Percentiles rank a stretch among this genome's conserved stretches.
These are phyloP conservation scores for Leccinum fallax DNA, from an alignment of 1,284 basidiomycete species.

Conservation along the genomic window DNA sequence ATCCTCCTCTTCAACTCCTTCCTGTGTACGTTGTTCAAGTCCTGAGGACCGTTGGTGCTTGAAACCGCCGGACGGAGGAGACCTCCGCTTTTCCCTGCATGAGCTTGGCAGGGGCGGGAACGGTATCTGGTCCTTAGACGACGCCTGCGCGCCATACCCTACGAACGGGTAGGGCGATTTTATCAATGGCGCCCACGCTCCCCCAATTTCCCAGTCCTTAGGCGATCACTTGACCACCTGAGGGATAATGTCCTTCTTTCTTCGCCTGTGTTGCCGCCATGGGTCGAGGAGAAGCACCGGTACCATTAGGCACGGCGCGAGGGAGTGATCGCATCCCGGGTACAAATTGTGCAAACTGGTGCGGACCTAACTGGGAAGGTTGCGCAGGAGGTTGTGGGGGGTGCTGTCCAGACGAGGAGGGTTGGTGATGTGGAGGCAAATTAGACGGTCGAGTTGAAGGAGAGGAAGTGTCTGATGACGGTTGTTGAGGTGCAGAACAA, in stretches of 20 bases:
- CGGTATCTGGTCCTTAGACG: conserved; percentile 62
- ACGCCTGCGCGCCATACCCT: conserved; percentile 54
- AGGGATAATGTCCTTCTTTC: conserved; percentile 39
- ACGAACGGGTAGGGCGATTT: conserved; percentile 65
- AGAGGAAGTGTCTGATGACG: conserved; percentile 39
- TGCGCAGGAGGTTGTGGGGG: conserved; percentile 42
- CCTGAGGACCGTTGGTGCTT: conserved; percentile 21
- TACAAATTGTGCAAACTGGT: conserved; percentile 48
- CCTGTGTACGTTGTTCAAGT: conserved; percentile 29
- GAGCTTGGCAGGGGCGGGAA: conserved; percentile 66
- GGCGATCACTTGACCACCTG: conserved; percentile 43
- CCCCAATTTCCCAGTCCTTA: conserved; percentile 39
- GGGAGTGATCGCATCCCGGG: conserved; percentile 47
- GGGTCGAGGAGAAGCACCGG: conserved; percentile 56
- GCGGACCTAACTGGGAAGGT: conserved; percentile 48
- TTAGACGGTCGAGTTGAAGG: conserved; percentile 46
- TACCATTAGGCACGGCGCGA: conserved; percentile 65
- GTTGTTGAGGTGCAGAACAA: conserved; percentile 32
- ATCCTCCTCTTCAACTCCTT: conserved; percentile 43
- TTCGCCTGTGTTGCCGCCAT: conserved; percentile 36
- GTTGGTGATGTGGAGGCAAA: conserved; percentile 46
- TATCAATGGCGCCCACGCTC: conserved; percentile 42
- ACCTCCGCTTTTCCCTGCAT: conserved; percentile 37
- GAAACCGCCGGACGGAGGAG: conserved; percentile 23
- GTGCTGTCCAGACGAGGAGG: conserved; percentile 39